Evolutionary conservation across 768 basidiomycete genomes (phyloP).

Genomic region (Leccinum subgranulosum): DNA sequence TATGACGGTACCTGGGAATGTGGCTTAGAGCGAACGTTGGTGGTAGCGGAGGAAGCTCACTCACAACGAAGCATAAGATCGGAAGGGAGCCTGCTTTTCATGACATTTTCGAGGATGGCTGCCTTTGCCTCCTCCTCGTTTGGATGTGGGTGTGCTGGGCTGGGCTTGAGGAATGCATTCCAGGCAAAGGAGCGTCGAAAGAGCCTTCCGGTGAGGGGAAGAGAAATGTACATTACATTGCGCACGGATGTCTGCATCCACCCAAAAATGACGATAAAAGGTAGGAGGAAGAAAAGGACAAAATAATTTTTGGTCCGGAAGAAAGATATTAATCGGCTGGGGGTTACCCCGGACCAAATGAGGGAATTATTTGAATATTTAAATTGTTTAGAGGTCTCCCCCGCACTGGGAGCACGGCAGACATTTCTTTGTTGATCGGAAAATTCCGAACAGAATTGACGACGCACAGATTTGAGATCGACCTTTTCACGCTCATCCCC

Average conservation of each 20-base stretch:
- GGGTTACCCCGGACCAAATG: constrained; percentile 18
- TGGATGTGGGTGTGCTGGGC: constrained; percentile 14
- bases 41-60: constrained; percentile 31
- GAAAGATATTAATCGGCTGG: constrained; percentile 5
- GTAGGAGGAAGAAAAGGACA: constrained; percentile 19
- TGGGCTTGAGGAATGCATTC: constrained; percentile 24
- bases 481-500: constrained; percentile 40
- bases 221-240: constrained; percentile 35
- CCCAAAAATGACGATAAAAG: not conserved
- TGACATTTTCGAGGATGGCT: constrained; percentile 77
- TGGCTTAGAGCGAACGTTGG: constrained; percentile 12
- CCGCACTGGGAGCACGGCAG: constrained; percentile 12
- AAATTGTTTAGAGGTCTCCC: constrained; percentile 6
- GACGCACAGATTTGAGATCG: constrained; percentile 33
- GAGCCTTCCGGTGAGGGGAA: not conserved
- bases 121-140: constrained; percentile 69
- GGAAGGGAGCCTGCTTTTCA: constrained; percentile 83
- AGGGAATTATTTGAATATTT: not conserved
- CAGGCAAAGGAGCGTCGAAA: constrained; percentile 22
- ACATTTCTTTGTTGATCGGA: constrained; percentile 19
- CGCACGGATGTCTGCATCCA: constrained; percentile 36
- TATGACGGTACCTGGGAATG: constrained; percentile 71
- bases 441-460: constrained; percentile 23
- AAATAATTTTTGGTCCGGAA: constrained; percentile 18
- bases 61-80: constrained; percentile 90